These are phyloP conservation scores for Boletellus sp. DNA, from an alignment of 1,284 basidiomycete genomes.

Conservation along the genomic window DNA sequence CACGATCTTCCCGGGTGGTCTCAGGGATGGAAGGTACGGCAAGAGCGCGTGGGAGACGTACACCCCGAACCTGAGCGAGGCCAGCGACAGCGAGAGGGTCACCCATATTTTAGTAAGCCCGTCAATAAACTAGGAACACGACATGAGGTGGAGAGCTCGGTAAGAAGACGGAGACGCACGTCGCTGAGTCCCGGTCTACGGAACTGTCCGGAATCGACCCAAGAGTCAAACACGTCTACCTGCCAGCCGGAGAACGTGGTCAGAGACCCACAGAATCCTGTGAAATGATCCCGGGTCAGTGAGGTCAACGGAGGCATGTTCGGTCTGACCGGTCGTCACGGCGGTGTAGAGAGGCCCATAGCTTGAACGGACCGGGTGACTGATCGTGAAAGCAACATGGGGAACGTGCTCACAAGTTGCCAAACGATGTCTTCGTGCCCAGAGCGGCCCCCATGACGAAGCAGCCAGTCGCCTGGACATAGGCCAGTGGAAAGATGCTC, in stretches of 20 bases:
- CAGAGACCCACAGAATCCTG: constrained; percentile 92
- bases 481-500: constrained; percentile 81
- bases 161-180: constrained; percentile 45
- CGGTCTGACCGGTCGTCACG: constrained; percentile 71
- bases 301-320: not conserved
- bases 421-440: constrained; percentile 66
- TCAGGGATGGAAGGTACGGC: constrained; percentile 40
- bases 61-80: constrained; percentile 58
- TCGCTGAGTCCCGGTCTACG: constrained; percentile 71
- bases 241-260: constrained; percentile 98
- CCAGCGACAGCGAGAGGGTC: constrained; percentile 71
- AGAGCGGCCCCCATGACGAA: constrained; percentile 85
- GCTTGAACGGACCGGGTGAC: constrained; percentile 40
- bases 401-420: constrained; percentile 61
- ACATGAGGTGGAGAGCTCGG: constrained; percentile 1
- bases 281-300: constrained; percentile 2
- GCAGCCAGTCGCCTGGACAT: constrained; percentile 88
- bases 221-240: constrained; percentile 82
- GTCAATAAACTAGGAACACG: constrained; percentile 67
- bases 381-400: constrained; percentile 3
- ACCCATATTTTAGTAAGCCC: constrained; percentile 81
- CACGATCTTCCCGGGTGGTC: constrained; percentile 38
- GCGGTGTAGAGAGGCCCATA: constrained; percentile 88
- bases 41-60: constrained; percentile 46
- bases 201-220: constrained; percentile 65